These are phyloP conservation scores for Aspergillus sp. DNA, from an alignment of 2,329 filamentous ascomycete genomes.

Conservation along the genomic window DNA sequence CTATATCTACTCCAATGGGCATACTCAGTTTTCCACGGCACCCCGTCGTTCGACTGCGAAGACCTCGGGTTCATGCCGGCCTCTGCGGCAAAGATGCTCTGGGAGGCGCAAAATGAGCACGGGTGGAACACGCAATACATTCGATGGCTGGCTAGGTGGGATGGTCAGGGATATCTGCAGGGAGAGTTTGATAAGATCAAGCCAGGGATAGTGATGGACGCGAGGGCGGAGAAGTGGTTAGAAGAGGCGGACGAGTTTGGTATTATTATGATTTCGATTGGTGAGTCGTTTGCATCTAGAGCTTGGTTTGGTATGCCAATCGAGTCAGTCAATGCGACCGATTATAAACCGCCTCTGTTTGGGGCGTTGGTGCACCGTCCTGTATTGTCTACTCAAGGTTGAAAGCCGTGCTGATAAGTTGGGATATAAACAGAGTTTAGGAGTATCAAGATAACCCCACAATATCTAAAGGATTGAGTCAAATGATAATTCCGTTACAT, in stretches of 20 bases:
- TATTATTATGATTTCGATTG: neutral
- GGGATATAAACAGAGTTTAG: no score
- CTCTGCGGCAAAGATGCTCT: neutral
- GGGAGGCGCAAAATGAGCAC: neutral
- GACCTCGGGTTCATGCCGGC: neutral
- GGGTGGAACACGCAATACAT: neutral
- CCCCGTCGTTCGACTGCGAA: neutral
- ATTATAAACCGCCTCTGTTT: neutral
- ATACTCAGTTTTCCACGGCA: neutral
- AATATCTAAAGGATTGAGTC: no score
- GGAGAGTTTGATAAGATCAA: neutral
- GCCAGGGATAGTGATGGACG: neutral
- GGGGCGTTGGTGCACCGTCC: neutral
- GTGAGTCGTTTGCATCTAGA: neutral
- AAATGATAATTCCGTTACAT: no score
- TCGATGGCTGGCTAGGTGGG: neutral
- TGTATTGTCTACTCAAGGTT: neutral
- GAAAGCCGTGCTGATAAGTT: no score
- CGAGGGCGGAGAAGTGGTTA: neutral
- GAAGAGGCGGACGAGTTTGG: neutral
- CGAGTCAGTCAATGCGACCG: neutral
- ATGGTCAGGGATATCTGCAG: neutral
- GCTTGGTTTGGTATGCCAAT: neutral
- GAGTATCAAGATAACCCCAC: no score
- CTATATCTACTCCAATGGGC: neutral